phyloP scores from a whole-genome alignment of 2,329 filamentous ascomycete genomes.

The Falciphora oryzae region DNA sequence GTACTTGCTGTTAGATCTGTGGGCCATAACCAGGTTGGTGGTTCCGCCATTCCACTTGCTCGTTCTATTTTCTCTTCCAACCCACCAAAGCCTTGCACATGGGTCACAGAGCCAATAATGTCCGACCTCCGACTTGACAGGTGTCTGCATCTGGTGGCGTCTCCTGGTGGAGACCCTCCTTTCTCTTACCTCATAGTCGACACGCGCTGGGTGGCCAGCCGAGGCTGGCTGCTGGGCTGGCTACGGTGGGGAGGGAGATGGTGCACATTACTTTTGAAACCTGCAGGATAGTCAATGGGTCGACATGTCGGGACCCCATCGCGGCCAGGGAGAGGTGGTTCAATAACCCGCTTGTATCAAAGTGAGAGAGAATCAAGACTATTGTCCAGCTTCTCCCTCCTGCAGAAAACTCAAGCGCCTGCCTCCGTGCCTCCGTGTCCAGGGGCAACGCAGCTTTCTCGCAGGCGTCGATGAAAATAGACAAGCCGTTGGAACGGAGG shows the following conservation, averaged over 20 bases:
- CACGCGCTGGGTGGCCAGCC: neutral
- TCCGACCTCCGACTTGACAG: too few relatives aligned
- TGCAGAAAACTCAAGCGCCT: neutral
- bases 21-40: neutral
- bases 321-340: neutral
- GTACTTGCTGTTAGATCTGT: neutral
- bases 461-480: neutral
- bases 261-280: neutral
- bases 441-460: neutral
- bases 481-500: neutral
- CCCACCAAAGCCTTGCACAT: too few relatives aligned
- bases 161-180: neutral
- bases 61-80: neutral
- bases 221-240: neutral
- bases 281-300: neutral
- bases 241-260: neutral
- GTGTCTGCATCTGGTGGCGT: neutral
- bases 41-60: neutral
- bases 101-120: too few relatives aligned
- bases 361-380: neutral
- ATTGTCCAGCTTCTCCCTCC: neutral
- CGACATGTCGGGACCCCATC: neutral
- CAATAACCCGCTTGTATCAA: neutral
- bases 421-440: neutral
- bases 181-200: neutral